A percentile compares a stretch with the other conserved stretches of the same genome.
These are phyloP conservation scores for Vachellia collinsii DNA, from an alignment of 306 rosid genomes.

Conservation along the genomic window DNA sequence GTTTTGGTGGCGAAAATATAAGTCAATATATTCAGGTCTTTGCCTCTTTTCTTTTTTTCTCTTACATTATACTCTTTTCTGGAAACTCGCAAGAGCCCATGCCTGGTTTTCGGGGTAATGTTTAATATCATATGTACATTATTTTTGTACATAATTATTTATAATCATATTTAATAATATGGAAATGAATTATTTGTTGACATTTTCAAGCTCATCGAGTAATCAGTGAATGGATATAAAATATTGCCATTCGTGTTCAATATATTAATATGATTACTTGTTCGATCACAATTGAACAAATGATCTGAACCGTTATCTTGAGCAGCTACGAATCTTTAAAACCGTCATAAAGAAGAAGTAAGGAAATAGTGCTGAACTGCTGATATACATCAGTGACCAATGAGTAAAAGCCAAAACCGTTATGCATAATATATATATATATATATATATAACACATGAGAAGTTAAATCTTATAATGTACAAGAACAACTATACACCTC, in stretches of 20 bases:
- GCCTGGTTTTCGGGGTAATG: too few relatives aligned
- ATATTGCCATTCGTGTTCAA: not conserved
- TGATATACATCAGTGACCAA: not conserved
- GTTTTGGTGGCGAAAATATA: too few relatives aligned
- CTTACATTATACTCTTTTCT: too few relatives aligned
- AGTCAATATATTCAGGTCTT: too few relatives aligned
- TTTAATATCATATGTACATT: not conserved
- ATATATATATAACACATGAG: not conserved
- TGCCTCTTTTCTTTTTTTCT: too few relatives aligned
- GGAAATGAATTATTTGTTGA: not conserved
- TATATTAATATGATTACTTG: too few relatives aligned
- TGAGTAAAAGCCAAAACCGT: not conserved
- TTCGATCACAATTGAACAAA: not conserved
- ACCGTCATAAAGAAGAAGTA: not conserved
- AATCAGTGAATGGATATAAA: not conserved
- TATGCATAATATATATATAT: not conserved
- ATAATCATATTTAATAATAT: not conserved
- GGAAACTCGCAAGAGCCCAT: too few relatives aligned
- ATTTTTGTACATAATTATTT: not conserved
- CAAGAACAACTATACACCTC: slow-evolving; percentile 48
- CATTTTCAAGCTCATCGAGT: not conserved
- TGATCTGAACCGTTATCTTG: not conserved
- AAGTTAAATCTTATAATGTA: slow-evolving; percentile 42
- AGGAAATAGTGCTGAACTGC: not conserved
- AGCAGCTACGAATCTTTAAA: not conserved